Conservation (phyloP, 306 rosid genomes). For the Begonia fuchsioides region DNA sequence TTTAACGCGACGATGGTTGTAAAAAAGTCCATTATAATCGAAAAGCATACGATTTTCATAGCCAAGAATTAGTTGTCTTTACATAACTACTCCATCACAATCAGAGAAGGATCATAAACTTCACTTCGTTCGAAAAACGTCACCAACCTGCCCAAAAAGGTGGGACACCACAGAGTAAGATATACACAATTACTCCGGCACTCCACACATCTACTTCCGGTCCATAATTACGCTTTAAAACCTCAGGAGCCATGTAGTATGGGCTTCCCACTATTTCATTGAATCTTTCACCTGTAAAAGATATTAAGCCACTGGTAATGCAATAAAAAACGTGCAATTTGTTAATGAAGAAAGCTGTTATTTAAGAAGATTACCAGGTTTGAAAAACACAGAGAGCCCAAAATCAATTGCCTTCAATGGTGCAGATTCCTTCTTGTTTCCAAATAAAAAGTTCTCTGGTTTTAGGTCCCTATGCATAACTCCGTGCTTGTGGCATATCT, state of each 20-base stretch:
- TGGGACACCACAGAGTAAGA: constrained; percentile 90
- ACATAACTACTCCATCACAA: too few species aligned
- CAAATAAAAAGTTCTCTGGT: constrained; percentile 94
- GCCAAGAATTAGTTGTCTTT: too few species aligned
- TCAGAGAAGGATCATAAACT: too few species aligned
- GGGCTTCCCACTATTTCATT: constrained; percentile 97
- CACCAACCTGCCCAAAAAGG: constrained; percentile 98
- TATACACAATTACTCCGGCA: constrained; percentile 91
- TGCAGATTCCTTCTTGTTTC: constrained; percentile 75
- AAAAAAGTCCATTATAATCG: too few species aligned
- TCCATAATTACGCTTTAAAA: constrained; percentile 68
- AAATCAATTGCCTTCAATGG: constrained; percentile 82
- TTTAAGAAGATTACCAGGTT: constrained; percentile 47
- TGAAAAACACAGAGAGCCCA: constrained; percentile 83
- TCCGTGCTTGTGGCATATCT: constrained; percentile 90
- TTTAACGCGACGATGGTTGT: too few species aligned
- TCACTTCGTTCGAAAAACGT: too few species aligned
- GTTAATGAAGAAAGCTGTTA: background rate
- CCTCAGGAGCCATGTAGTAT: constrained; percentile 99
- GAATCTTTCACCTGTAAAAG: constrained; percentile 56
- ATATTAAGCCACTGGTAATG: background rate
- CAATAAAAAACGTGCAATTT: constrained; percentile 6
- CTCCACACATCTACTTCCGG: constrained; percentile 97
- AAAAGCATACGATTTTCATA: too few species aligned
- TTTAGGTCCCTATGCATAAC: constrained; percentile 95